Conservation (phyloP, 2,329 filamentous ascomycete species). For the Boeremia lycopersici region DNA sequence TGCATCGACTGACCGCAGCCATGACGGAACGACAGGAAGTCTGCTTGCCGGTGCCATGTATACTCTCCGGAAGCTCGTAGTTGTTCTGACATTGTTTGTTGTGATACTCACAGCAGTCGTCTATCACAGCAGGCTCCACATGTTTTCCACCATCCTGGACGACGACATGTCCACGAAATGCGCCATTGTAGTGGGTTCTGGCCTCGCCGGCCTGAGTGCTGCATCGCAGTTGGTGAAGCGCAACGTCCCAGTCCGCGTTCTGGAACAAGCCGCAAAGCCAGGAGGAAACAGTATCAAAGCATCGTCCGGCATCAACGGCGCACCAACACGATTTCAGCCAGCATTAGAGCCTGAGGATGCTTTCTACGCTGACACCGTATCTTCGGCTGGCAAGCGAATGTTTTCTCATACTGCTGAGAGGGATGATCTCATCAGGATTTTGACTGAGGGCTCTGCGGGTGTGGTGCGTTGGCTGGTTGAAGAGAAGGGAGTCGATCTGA, state of each 20-base stretch:
- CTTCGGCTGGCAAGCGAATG: slow-evolving; percentile 58
- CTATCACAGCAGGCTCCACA: background rate
- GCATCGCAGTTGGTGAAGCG: slow-evolving; percentile 62
- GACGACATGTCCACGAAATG: slow-evolving; percentile 16
- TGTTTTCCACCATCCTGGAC: slow-evolving; percentile 8
- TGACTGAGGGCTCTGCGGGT: slow-evolving; percentile 56
- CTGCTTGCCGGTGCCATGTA: slow-evolving; percentile 1
- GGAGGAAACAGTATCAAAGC: slow-evolving; percentile 72
- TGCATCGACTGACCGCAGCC: slow-evolving; percentile 9
- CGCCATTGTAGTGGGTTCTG: slow-evolving; percentile 68
- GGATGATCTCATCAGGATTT: slow-evolving; percentile 54
- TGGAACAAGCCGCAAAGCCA: slow-evolving; percentile 65
- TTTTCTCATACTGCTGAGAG: slow-evolving; percentile 38
- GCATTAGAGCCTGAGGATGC: slow-evolving; percentile 37
- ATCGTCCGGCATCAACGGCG: slow-evolving; percentile 70
- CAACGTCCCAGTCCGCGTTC: slow-evolving; percentile 60
- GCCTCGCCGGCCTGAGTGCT: slow-evolving; percentile 67
- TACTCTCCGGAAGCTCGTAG: background rate
- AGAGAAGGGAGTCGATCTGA: slow-evolving; percentile 64
- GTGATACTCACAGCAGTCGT: background rate
- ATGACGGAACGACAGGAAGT: background rate
- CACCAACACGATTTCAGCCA: slow-evolving; percentile 63
- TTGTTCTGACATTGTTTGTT: background rate
- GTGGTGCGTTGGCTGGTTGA: slow-evolving; percentile 64
- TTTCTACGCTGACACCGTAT: slow-evolving; percentile 63